Evolutionary conservation across 257 asterid genomes (phyloP).

Genomic region (Scutellaria barbata): DNA sequence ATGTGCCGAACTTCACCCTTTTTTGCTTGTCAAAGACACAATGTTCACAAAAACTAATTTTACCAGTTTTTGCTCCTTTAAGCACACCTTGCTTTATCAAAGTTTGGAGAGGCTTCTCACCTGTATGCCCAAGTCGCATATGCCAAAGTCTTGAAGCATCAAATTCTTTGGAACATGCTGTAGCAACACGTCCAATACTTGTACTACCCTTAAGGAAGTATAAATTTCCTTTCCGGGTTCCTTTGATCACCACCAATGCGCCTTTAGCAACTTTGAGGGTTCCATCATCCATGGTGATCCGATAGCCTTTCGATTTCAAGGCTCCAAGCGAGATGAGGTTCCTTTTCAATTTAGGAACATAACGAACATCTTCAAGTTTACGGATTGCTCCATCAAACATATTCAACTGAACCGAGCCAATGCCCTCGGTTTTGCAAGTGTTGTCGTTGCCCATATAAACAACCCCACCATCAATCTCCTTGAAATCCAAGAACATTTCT

Average conservation of each 20-base stretch:
- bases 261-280: slow-evolving; percentile 1
- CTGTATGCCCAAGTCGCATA: slow-evolving; percentile 8
- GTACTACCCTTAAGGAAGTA: background rate
- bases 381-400: too few species aligned
- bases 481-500: too few species aligned
- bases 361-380: too few species aligned
- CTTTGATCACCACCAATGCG: background rate
- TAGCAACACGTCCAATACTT: background rate
- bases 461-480: too few species aligned
- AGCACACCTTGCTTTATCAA: background rate
- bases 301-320: slow-evolving; percentile 4
- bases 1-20: background rate
- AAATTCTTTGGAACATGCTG: background rate
- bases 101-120: slow-evolving; percentile 12
- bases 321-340: too few species aligned
- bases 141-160: background rate
- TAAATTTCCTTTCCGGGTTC: background rate
- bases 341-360: too few species aligned
- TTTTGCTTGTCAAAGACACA: slow-evolving; percentile 12
- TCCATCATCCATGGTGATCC: background rate
- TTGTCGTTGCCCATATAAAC: too few species aligned
- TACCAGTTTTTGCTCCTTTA: slow-evolving; percentile 1
- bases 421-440: too few species aligned
- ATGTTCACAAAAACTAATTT: background rate
- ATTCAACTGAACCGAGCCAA: too few species aligned